These are phyloP conservation scores for Solanum aculeatissimum DNA, from an alignment of 305 asterid species.

Conservation along the genomic window DNA sequence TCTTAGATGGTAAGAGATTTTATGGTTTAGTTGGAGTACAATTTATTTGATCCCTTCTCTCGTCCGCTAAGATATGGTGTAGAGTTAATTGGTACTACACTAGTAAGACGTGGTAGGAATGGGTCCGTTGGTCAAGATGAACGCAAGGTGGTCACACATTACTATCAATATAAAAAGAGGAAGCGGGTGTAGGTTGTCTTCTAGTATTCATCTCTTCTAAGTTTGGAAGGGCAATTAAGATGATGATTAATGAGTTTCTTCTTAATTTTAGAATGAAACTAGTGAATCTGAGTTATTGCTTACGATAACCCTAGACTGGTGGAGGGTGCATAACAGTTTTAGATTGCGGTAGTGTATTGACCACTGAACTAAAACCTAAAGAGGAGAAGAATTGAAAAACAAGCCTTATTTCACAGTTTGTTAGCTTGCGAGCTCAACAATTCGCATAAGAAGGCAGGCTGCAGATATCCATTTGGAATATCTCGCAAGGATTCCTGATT, in stretches of 20 bases:
- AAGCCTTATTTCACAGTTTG: neutral
- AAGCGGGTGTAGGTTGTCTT: neutral
- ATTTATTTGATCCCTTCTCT: neutral
- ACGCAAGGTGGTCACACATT: neutral
- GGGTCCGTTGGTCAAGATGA: neutral
- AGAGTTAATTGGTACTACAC: neutral
- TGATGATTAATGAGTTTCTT: neutral
- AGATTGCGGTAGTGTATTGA: neutral
- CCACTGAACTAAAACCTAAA: neutral
- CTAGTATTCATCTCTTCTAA: neutral
- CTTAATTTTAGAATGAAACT: neutral
- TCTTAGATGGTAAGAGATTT: neutral
- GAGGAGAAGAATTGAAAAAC: neutral
- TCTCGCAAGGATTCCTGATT: neutral
- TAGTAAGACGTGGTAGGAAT: neutral
- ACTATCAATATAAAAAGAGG: neutral
- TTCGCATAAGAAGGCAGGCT: neutral
- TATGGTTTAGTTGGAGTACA: neutral
- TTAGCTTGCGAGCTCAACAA: neutral
- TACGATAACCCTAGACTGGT: neutral
- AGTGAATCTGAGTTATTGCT: neutral
- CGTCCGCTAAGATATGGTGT: neutral
- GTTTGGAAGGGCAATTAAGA: neutral
- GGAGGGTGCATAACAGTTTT: neutral
- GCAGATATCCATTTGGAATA: neutral